A percentile compares a stretch with the other conserved stretches of the same genome.
phyloP scores from a whole-genome alignment of 139 green algal species.

The Monoraphidium neglectum region DNA sequence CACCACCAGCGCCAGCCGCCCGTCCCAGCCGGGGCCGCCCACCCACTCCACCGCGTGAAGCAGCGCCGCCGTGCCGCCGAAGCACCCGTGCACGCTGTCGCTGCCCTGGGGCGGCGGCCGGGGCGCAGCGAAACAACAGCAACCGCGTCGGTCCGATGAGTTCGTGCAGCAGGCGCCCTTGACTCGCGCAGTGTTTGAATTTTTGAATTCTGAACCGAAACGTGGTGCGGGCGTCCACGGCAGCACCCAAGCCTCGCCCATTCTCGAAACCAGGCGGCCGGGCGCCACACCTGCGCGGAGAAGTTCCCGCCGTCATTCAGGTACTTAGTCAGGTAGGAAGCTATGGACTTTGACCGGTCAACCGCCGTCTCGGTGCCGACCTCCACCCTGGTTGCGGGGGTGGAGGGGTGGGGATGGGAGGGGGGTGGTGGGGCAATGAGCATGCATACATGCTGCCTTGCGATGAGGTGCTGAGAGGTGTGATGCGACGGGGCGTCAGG shows the following conservation, averaged over 20 bases:
- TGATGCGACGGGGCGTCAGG: too few species aligned
- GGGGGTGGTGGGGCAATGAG: too few species aligned
- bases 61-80: constrained; percentile 84
- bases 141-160: too few species aligned
- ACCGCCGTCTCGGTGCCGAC: constrained; percentile 78
- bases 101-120: constrained; percentile 48
- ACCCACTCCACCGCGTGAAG: constrained; percentile 75
- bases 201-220: too few species aligned
- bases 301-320: constrained; percentile 64
- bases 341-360: constrained; percentile 86
- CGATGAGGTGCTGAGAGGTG: too few species aligned
- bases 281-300: constrained; percentile 62
- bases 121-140: too few species aligned
- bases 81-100: constrained; percentile 88
- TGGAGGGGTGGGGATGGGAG: too few species aligned
- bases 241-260: too few species aligned
- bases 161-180: too few species aligned
- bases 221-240: too few species aligned
- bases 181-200: too few species aligned
- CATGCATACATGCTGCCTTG: too few species aligned
- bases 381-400: constrained; percentile 54
- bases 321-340: constrained; percentile 75
- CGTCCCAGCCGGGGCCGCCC: constrained; percentile 71
- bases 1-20: constrained; percentile 82
- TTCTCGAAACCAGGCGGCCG: not conserved